Percentiles rank a stretch among this genome's conserved stretches.
These are phyloP conservation scores for Thalassiosira profunda DNA, from an alignment of 108 stramenopile genomes.

Conservation along the genomic window DNA sequence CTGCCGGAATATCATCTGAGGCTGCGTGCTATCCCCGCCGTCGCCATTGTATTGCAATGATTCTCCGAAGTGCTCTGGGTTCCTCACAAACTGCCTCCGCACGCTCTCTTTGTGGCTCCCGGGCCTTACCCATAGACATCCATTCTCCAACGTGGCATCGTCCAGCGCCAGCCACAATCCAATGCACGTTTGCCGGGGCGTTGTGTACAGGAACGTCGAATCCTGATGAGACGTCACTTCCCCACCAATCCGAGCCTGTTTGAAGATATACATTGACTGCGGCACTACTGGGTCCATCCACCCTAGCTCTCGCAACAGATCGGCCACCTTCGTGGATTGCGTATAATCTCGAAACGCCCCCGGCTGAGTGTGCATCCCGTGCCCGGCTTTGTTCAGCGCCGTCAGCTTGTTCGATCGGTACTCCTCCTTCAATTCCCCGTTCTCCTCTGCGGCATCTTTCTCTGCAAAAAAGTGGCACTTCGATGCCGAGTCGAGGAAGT, in stretches of 20 bases:
- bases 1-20: conserved; percentile 52
- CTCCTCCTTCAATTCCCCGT: conserved; percentile 43
- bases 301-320: conserved; percentile 71
- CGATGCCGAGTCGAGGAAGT: conserved; percentile 87
- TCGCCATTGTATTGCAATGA: conserved; percentile 15
- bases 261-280: conserved; percentile 97
- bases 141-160: conserved; percentile 92
- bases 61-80: conserved; percentile 70
- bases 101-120: conserved; percentile 82
- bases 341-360: conserved; percentile 78
- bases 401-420: conserved; percentile 58
- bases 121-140: conserved; percentile 94
- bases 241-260: conserved; percentile 83
- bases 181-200: conserved; percentile 88
- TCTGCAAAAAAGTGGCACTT: conserved; percentile 90
- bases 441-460: conserved; percentile 62
- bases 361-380: conserved; percentile 80
- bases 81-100: conserved; percentile 81
- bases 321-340: conserved; percentile 52
- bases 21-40: conserved; percentile 28
- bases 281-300: conserved; percentile 90
- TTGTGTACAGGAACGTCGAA: conserved; percentile 92
- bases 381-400: conserved; percentile 93
- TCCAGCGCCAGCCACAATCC: conserved; percentile 96
- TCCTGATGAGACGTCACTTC: conserved; percentile 95